phyloP scores from a whole-genome alignment of 805 yeast species.

The Candida tallmaniae region DNA sequence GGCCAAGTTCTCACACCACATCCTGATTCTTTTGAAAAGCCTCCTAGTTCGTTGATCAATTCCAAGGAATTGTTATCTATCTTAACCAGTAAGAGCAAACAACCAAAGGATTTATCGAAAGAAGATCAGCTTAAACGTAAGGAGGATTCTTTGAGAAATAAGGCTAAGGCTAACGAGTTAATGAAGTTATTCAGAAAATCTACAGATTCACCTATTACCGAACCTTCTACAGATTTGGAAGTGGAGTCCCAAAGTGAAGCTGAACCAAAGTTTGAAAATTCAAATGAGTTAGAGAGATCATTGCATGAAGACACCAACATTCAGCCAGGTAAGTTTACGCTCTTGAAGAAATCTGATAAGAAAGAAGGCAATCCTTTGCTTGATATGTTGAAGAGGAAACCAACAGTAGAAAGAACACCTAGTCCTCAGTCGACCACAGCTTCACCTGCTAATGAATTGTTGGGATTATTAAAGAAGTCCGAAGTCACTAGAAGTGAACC shows the following conservation, averaged over 20 bases:
- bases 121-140: constrained; percentile 4
- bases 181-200: constrained; percentile 22
- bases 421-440: constrained; percentile 1
- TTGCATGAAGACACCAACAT: constrained; percentile 7
- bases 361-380: constrained; percentile 7
- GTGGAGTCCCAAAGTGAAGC: neutral
- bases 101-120: neutral
- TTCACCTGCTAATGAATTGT: constrained; percentile 15
- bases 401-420: constrained; percentile 1
- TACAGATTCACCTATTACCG: neutral
- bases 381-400: constrained; percentile 3
- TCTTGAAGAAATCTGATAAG: constrained; percentile 22
- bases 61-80: constrained; percentile 42
- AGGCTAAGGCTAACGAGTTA: constrained; percentile 28
- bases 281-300: constrained; percentile 24
- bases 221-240: neutral
- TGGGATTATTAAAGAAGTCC: constrained; percentile 13
- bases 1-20: constrained; percentile 15
- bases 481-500: neutral
- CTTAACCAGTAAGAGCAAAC: constrained; percentile 23
- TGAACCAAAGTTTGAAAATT: constrained; percentile 5
- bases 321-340: constrained; percentile 21
- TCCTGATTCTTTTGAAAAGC: constrained; percentile 37
- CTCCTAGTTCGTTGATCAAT: constrained; percentile 32
- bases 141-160: constrained; percentile 18